phyloP scores from a whole-genome alignment of 2,329 filamentous ascomycete genomes.

The Westerdykella aurantiaca region DNA sequence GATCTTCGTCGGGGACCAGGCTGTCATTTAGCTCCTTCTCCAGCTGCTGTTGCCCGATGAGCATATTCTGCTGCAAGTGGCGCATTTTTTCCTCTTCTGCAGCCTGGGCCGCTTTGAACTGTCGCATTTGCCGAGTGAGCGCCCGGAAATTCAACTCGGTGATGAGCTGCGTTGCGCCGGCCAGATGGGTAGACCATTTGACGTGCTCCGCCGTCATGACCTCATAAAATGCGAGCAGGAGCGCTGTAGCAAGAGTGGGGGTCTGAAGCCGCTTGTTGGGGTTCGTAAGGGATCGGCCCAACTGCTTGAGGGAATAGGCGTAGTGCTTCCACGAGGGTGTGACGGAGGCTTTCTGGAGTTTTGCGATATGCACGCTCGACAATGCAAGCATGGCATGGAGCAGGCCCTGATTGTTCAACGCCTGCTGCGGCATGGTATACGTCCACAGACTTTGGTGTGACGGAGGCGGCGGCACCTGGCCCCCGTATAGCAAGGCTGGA shows the following conservation, averaged over 20 bases:
- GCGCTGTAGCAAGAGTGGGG: conserved; percentile 78
- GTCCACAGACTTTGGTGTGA: conserved; percentile 49
- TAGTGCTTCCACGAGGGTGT: conserved; percentile 89
- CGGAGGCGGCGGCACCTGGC: conserved; percentile 14
- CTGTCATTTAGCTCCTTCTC: conserved; percentile 38
- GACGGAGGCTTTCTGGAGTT: conserved; percentile 65
- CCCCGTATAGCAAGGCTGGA: conserved; percentile 60
- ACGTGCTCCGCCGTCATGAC: conserved; percentile 90
- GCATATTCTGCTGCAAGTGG: conserved; percentile 26
- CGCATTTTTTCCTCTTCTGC: conserved; percentile 36
- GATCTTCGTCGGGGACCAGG: conserved; percentile 39
- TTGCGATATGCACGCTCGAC: conserved; percentile 80
- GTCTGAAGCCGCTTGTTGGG: conserved; percentile 66
- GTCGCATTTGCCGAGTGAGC: conserved; percentile 66
- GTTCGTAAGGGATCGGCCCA: conserved; percentile 69
- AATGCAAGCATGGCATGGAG: conserved; percentile 87
- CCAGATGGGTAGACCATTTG: conserved; percentile 91
- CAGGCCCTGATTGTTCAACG: conserved; percentile 77
- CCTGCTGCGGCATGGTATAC: conserved; percentile 72
- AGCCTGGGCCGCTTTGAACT: conserved; percentile 51
- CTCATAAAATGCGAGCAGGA: conserved; percentile 86
- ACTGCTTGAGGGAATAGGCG: conserved; percentile 71
- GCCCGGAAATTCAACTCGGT: conserved; percentile 72
- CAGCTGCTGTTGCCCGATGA: conserved; percentile 26
- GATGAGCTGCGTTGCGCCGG: conserved; percentile 76